A percentile compares a stretch with the other conserved stretches of the same genome.
Evolutionary conservation across 2,329 filamentous ascomycete genomes (phyloP).

Genomic region (Ampelomyces quisqualis): DNA sequence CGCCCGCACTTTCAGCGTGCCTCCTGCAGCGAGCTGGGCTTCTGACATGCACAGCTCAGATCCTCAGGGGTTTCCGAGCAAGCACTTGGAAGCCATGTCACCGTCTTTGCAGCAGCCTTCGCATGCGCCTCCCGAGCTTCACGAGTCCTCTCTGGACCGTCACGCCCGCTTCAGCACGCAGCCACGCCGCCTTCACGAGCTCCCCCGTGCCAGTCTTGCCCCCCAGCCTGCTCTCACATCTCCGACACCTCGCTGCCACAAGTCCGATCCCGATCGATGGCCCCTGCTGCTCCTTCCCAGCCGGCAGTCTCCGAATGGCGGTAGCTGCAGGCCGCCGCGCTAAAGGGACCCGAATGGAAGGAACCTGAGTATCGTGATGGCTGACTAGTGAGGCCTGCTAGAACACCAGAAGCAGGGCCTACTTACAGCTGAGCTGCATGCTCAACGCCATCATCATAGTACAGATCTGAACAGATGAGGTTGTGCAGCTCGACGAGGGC

Average conservation of each 20-base stretch:
- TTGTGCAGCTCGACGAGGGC: conserved; percentile 24
- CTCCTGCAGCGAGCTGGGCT: neutral
- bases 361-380: neutral
- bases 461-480: conserved; percentile 7
- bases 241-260: neutral
- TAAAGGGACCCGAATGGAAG: conserved; percentile 1
- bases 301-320: conserved; percentile 5
- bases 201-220: neutral
- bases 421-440: conserved; percentile 22
- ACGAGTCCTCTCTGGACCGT: neutral
- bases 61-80: neutral
- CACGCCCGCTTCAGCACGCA: neutral
- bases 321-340: conserved; percentile 9
- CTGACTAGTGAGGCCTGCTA: conserved; percentile 10
- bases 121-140: neutral
- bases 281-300: conserved; percentile 6
- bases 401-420: conserved; percentile 15
- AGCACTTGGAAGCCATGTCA: neutral
- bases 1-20: neutral
- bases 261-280: neutral
- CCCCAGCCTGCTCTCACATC: neutral
- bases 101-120: too few species aligned
- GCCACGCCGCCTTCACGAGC: conserved; percentile 1
- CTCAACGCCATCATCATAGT: conserved; percentile 5
- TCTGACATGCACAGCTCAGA: neutral